Percentiles rank a stretch among this genome's conserved stretches.
Evolutionary conservation across 768 basidiomycete species (phyloP).

Genomic region (Crucibulum laeve): DNA sequence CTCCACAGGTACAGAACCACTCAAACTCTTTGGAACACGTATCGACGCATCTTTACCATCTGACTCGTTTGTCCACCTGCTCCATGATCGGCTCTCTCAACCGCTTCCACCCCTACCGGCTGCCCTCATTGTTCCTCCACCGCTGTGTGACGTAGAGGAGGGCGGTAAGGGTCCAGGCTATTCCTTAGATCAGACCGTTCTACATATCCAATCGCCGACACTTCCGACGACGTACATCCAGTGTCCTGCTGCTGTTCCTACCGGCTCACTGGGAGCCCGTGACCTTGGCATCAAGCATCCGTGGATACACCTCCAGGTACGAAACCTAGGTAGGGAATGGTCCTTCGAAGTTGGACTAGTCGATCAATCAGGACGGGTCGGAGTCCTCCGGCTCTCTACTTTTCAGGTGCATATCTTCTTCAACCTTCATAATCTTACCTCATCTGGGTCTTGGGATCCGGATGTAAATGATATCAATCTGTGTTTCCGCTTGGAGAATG

Average conservation of each 20-base stretch:
- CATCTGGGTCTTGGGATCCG: constrained; percentile 4
- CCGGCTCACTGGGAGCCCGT: constrained; percentile 2
- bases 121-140: constrained; percentile 38
- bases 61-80: constrained; percentile 63
- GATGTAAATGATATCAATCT: constrained; percentile 2
- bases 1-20: constrained; percentile 60
- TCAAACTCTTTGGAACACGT: constrained; percentile 47
- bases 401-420: constrained; percentile 59
- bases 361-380: constrained; percentile 55
- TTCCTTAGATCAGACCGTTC: constrained; percentile 57
- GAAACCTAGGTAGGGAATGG: constrained; percentile 65
- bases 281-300: constrained; percentile 61
- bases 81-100: constrained; percentile 52
- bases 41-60: constrained; percentile 46
- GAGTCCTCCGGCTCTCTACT: constrained; percentile 66
- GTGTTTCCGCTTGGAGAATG: constrained; percentile 1
- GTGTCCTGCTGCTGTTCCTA: constrained; percentile 35
- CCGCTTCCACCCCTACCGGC: constrained; percentile 47
- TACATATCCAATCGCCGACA: constrained; percentile 79
- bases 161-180: constrained; percentile 21
- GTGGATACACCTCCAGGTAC: constrained; percentile 76
- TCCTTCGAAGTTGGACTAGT: constrained; percentile 67
- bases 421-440: background rate
- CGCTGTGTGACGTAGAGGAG: constrained; percentile 17
- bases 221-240: constrained; percentile 64